Evolutionary conservation across 768 basidiomycete species (phyloP).

Genomic region (Agaricus blazei): DNA sequence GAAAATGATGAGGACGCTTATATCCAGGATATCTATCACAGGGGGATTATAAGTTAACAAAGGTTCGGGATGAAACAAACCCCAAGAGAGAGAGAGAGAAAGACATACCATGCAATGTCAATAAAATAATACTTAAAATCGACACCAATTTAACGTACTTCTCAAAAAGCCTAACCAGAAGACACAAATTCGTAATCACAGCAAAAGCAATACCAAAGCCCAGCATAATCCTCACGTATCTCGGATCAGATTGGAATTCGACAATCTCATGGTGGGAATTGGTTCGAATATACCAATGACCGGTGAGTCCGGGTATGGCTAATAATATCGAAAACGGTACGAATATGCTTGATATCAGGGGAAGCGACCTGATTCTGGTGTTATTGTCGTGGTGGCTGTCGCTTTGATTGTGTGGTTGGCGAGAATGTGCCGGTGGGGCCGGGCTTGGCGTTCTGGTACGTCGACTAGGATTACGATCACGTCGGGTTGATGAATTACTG

Average conservation of each 20-base stretch:
- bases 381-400: neutral
- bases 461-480: neutral
- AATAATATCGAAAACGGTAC: slow-evolving; percentile 79
- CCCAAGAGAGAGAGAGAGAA: neutral
- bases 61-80: no score
- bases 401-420: neutral
- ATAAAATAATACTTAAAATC: slow-evolving; percentile 52
- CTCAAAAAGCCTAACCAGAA: slow-evolving; percentile 73
- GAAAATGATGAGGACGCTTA: slow-evolving; percentile 52
- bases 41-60: neutral
- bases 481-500: neutral
- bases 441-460: neutral
- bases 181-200: slow-evolving; percentile 59
- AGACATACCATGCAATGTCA: slow-evolving; percentile 61
- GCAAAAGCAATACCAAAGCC: slow-evolving; percentile 65
- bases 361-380: slow-evolving; percentile 49
- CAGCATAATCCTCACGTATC: slow-evolving; percentile 55
- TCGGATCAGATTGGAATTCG: slow-evolving; percentile 47
- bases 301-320: slow-evolving; percentile 76
- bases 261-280: slow-evolving; percentile 34
- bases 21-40: slow-evolving; percentile 61
- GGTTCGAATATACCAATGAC: slow-evolving; percentile 67
- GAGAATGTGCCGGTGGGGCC: slow-evolving; percentile 21
- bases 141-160: slow-evolving; percentile 58
- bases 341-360: slow-evolving; percentile 61